phyloP scores from a whole-genome alignment of 2,329 filamentous ascomycete genomes.

The Aspergillus ruber region DNA sequence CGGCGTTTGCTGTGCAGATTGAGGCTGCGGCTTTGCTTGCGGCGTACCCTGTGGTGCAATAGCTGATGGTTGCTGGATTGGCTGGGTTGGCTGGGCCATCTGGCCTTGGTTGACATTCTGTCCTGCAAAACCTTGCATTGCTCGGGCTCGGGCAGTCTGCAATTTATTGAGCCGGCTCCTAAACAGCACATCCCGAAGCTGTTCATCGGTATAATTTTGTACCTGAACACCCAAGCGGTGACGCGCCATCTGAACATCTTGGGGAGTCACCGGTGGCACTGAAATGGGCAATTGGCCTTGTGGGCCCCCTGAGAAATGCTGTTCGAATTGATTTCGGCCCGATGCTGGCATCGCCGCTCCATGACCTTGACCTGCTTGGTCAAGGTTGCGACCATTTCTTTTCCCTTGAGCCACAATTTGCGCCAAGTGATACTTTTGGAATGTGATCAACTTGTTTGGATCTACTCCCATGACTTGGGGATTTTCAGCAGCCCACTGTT shows the following conservation, averaged over 20 bases:
- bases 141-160: conserved; percentile 25
- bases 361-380: conserved; percentile 18
- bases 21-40: conserved; percentile 18
- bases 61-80: conserved; percentile 13
- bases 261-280: conserved; percentile 28
- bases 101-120: conserved; percentile 20
- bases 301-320: conserved; percentile 21
- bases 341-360: conserved; percentile 18
- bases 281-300: conserved; percentile 22
- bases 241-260: conserved; percentile 33
- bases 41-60: conserved; percentile 15
- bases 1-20: conserved; percentile 17
- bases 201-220: conserved; percentile 36
- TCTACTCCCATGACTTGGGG: conserved; percentile 37
- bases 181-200: conserved; percentile 32
- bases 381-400: conserved; percentile 14
- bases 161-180: conserved; percentile 32
- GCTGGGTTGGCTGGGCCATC: conserved; percentile 14
- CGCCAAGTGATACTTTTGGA: conserved; percentile 41
- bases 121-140: conserved; percentile 16
- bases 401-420: conserved; percentile 30
- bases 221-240: conserved; percentile 28
- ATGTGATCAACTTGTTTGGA: conserved; percentile 32
- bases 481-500: conserved; percentile 47
- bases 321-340: conserved; percentile 23